Conservation (phyloP, 495 filamentous ascomycete genomes). For the Glarea lozoyensis region DNA sequence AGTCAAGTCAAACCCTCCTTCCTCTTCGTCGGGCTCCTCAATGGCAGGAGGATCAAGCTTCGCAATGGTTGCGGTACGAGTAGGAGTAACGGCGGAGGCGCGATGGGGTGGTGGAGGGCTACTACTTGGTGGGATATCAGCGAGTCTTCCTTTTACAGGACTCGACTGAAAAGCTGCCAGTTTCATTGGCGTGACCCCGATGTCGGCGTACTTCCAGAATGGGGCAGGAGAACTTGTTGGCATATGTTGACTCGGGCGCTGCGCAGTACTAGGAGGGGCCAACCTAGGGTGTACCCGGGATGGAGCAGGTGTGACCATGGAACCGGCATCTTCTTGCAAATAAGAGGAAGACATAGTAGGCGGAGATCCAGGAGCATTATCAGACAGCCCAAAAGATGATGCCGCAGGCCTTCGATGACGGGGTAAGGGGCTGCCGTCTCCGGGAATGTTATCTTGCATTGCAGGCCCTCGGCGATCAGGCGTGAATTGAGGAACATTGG, state of each 20-base stretch:
- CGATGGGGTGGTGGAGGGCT: slow-evolving; percentile 29
- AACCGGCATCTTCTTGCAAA: slow-evolving; percentile 40
- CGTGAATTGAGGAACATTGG: slow-evolving; percentile 35
- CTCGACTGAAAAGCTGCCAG: slow-evolving; percentile 40
- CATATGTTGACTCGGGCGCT: slow-evolving; percentile 89
- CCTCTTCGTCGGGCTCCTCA: slow-evolving; percentile 43
- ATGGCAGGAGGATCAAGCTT: slow-evolving; percentile 31
- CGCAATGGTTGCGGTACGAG: slow-evolving; percentile 3
- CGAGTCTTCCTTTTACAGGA: slow-evolving; percentile 32
- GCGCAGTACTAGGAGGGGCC: slow-evolving; percentile 80
- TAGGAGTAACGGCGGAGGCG: slow-evolving; percentile 23
- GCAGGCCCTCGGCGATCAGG: slow-evolving; percentile 53
- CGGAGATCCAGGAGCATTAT: slow-evolving; percentile 51
- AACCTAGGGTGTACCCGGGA: slow-evolving; percentile 73
- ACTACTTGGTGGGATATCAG: slow-evolving; percentile 50
- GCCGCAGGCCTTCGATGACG: slow-evolving; percentile 32
- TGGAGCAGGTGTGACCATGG: slow-evolving; percentile 78
- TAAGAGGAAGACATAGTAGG: slow-evolving; percentile 63
- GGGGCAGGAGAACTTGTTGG: slow-evolving; percentile 92
- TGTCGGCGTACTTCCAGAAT: slow-evolving; percentile 84
- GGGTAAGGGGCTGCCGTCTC: slow-evolving; percentile 47
- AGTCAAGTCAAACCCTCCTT: slow-evolving; percentile 30
- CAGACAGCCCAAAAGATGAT: slow-evolving; percentile 46
- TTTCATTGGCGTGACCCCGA: slow-evolving; percentile 67
- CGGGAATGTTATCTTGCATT: slow-evolving; percentile 29